Percentiles rank a stretch among this genome's conserved stretches.
phyloP scores from a whole-genome alignment of 2,329 filamentous ascomycete genomes.

The Cladorrhinum sp. region DNA sequence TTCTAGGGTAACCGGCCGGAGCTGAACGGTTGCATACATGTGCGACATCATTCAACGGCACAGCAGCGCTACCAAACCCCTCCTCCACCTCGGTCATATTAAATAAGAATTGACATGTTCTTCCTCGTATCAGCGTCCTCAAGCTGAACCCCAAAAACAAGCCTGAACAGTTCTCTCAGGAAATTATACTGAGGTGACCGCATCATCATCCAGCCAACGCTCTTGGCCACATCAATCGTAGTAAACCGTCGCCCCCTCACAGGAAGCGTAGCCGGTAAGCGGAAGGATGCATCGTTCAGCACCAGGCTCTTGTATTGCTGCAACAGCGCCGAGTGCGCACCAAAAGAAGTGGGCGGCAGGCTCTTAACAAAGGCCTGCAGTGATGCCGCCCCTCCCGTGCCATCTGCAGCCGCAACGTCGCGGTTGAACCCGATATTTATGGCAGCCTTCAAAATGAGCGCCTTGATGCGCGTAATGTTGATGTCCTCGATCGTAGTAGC shows the following conservation, averaged over 20 bases:
- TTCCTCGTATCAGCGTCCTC: constrained; percentile 73
- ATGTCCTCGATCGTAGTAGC: constrained; percentile 66
- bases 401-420: constrained; percentile 44
- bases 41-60: background rate
- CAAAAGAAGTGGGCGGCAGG: constrained; percentile 75
- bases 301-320: constrained; percentile 80
- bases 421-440: constrained; percentile 79
- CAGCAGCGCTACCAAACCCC: background rate
- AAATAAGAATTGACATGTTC: constrained; percentile 59
- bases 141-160: constrained; percentile 80
- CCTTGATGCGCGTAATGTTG: constrained; percentile 73
- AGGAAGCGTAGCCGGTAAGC: constrained; percentile 52
- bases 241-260: constrained; percentile 55
- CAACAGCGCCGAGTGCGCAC: constrained; percentile 70
- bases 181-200: constrained; percentile 71
- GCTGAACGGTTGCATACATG: background rate
- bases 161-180: constrained; percentile 74
- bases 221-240: constrained; percentile 75
- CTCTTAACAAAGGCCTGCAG: constrained; percentile 74
- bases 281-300: constrained; percentile 66
- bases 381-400: constrained; percentile 46
- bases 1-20: background rate
- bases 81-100: too few relatives aligned
- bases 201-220: constrained; percentile 71
- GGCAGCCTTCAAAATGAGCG: constrained; percentile 78